Evolutionary conservation across 805 yeast species (phyloP), one percentile per base, ranked within the genome.

Genomic region (Schwanniomyces sp.): DNA sequence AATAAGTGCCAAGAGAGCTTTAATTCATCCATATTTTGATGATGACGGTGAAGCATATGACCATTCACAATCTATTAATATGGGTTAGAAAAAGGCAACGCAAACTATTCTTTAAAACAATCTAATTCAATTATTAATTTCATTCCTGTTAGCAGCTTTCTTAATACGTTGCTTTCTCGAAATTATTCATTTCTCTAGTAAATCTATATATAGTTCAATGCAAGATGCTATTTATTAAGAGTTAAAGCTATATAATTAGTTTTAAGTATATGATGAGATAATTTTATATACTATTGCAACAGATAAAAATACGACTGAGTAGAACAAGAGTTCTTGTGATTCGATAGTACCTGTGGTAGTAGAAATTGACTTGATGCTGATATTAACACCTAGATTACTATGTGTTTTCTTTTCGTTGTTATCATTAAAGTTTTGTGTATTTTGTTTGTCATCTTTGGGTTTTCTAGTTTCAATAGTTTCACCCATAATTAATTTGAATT

Each of bases 1-100:
- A 66, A 88, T 94, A 58, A 86, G 96, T 59, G 99, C 99, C 46
- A 91, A 91, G 70, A 79, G 97, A 53, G 97, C 98, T 2, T 78
- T 91, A 50, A 62, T 79, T 54, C 98, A 92, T 69, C 95, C 96
- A 9, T 94, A 90, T 66, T 90, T 89, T 70, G 79, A 77, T 50
- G 86, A 82, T 48, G 84, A 77, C 36, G 62, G 58, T 34, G 71
- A 63, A 24, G 48, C 48, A 30, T 55, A 52, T 53, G 72, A 68
- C 46, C 70, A 63, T 54, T 62, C 70, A 29, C 60, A 74, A 36
- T 67, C 74, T 7, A 66, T 70, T 18, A 70, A 62, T 54, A 72
- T 72, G 76, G 72, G 70, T n/a, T 69, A 53, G 47, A 18, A 16
- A 32, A 14, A 32, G 24, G 5, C 36, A 32, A 14, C 8, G 2